phyloP scores from a whole-genome alignment of 306 rosid genomes.

The Vigna nakashimae region DNA sequence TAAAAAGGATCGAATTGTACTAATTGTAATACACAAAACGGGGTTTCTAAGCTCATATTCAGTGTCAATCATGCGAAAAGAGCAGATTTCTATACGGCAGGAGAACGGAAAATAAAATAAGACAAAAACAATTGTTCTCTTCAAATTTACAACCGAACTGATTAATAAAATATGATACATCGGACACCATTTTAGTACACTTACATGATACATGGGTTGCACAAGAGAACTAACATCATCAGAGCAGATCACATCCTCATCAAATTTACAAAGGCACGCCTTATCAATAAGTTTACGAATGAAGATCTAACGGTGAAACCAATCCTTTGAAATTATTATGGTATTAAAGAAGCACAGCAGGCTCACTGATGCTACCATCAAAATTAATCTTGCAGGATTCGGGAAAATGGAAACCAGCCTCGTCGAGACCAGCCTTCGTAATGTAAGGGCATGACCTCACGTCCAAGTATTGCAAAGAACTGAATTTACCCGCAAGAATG shows the following conservation, averaged over 20 bases:
- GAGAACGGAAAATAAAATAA: background rate
- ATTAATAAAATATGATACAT: slow-evolving; percentile 38
- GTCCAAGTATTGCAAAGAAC: slow-evolving; percentile 73
- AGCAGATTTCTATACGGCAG: background rate
- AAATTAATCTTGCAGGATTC: slow-evolving; percentile 77
- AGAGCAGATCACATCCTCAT: background rate
- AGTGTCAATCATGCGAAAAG: background rate
- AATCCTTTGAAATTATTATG: slow-evolving; percentile 29
- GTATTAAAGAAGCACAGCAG: slow-evolving; percentile 56
- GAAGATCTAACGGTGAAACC: slow-evolving; percentile 11
- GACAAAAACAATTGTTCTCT: slow-evolving; percentile 5
- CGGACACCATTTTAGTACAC: slow-evolving; percentile 4
- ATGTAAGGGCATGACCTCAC: slow-evolving; percentile 86
- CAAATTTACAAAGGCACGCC: slow-evolving; percentile 39
- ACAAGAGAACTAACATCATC: slow-evolving; percentile 35
- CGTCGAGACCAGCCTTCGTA: slow-evolving; percentile 77
- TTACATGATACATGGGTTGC: slow-evolving; percentile 28
- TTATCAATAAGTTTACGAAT: slow-evolving; percentile 28
- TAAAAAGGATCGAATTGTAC: background rate
- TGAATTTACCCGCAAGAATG: slow-evolving; percentile 69
- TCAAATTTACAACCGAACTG: slow-evolving; percentile 36
- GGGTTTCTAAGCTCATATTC: background rate
- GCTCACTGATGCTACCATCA: slow-evolving; percentile 69
- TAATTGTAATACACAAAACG: background rate
- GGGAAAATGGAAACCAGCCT: slow-evolving; percentile 80